Evolutionary conservation across 352 stramenopile genomes (phyloP).

Genomic region (Phytophthora ohioensis): DNA sequence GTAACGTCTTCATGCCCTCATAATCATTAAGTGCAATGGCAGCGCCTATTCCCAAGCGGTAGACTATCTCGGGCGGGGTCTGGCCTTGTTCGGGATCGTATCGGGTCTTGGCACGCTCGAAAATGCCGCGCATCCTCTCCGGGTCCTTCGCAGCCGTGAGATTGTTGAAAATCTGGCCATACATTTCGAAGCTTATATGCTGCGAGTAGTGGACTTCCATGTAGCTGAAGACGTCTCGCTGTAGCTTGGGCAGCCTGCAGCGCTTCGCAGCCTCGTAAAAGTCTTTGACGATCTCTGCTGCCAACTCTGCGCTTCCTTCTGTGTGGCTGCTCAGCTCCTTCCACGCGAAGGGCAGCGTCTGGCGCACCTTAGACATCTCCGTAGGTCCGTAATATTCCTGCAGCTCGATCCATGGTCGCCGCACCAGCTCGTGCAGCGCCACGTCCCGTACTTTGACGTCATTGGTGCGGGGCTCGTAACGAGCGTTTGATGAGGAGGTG

Average conservation of each 20-base stretch:
- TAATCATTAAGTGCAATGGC: slow-evolving; percentile 51
- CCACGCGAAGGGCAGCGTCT: slow-evolving; percentile 42
- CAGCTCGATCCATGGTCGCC: slow-evolving; percentile 39
- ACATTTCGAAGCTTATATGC: slow-evolving; percentile 47
- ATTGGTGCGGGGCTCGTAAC: slow-evolving; percentile 4
- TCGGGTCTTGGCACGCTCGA: slow-evolving; percentile 36
- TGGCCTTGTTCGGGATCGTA: slow-evolving; percentile 38
- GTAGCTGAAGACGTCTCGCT: slow-evolving; percentile 51
- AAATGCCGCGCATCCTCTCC: slow-evolving; percentile 40
- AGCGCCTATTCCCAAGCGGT: slow-evolving; percentile 61
- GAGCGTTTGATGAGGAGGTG: slow-evolving; percentile 8
- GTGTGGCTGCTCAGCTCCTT: slow-evolving; percentile 22
- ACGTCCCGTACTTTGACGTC: slow-evolving; percentile 37
- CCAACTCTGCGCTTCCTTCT: slow-evolving; percentile 14
- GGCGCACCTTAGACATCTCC: slow-evolving; percentile 36
- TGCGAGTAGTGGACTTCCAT: slow-evolving; percentile 46
- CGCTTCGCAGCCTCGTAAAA: slow-evolving; percentile 45
- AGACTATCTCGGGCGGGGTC: slow-evolving; percentile 60
- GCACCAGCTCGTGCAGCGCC: slow-evolving; percentile 44
- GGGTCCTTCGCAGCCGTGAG: slow-evolving; percentile 33
- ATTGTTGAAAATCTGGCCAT: slow-evolving; percentile 55
- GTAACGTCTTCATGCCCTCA: slow-evolving; percentile 32
- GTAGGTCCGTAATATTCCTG: slow-evolving; percentile 30
- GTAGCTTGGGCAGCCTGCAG: slow-evolving; percentile 38
- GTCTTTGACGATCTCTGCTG: slow-evolving; percentile 36